A percentile compares a stretch with the other conserved stretches of the same genome.
phyloP scores from a whole-genome alignment of 2,329 filamentous ascomycete species.

The Calonectria pauciramosa region DNA sequence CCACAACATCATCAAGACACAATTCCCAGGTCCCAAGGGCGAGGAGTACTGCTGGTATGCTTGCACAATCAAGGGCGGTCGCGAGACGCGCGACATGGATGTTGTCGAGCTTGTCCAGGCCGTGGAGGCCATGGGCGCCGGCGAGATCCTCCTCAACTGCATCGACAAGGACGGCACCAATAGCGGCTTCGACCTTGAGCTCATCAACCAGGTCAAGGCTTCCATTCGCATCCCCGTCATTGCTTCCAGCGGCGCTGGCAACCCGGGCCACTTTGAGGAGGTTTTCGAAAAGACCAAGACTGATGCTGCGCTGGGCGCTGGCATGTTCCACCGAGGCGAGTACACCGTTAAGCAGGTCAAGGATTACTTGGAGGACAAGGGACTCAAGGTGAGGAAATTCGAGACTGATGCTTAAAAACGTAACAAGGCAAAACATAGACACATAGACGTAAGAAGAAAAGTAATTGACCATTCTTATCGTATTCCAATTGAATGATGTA shows the following conservation, averaged over 20 bases:
- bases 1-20: constrained; percentile 80
- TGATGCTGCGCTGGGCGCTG: constrained; percentile 93
- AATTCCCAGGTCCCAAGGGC: constrained; percentile 78
- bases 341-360: constrained; percentile 97
- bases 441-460: constrained; percentile 6
- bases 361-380: constrained; percentile 78
- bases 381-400: constrained; percentile 83
- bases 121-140: constrained; percentile 95
- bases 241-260: constrained; percentile 91
- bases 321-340: constrained; percentile 97
- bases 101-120: constrained; percentile 89
- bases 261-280: constrained; percentile 88
- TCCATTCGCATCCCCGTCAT: constrained; percentile 93
- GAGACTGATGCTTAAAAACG: constrained; percentile 65
- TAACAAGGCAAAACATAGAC: neutral
- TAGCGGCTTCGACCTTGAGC: constrained; percentile 92
- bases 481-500: constrained; percentile 28
- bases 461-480: constrained; percentile 4
- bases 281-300: constrained; percentile 89
- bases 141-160: constrained; percentile 96
- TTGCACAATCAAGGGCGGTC: constrained; percentile 95
- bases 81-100: constrained; percentile 94
- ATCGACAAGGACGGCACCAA: constrained; percentile 98
- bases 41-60: constrained; percentile 95
- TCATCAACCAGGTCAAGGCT: constrained; percentile 90